A percentile compares a stretch with the other conserved stretches of the same genome.
Conservation (phyloP, 768 basidiomycete species). For the Boletus eberwhitei region DNA sequence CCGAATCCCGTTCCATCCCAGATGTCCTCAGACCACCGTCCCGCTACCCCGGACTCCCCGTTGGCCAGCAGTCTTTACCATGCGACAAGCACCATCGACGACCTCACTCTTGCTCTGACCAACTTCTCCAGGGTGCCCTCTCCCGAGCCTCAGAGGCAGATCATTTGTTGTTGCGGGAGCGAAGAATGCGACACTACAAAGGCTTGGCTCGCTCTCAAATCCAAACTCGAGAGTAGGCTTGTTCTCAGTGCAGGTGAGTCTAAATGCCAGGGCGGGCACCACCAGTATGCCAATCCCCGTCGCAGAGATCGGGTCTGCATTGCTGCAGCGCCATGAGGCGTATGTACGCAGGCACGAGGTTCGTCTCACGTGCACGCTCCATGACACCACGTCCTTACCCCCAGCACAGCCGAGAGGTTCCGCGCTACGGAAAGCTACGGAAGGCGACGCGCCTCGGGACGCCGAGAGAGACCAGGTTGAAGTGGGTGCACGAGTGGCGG, state of each 20-base stretch:
- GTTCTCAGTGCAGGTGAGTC: constrained; percentile 82
- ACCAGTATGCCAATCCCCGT: constrained; percentile 2
- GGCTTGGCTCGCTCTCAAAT: constrained; percentile 62
- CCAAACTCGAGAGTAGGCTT: constrained; percentile 71
- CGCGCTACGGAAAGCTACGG: constrained; percentile 13
- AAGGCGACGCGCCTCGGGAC: constrained; percentile 7
- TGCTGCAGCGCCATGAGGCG: constrained; percentile 82
- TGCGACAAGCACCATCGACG: constrained; percentile 67
- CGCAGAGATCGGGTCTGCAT: constrained; percentile 85
- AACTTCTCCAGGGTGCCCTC: constrained; percentile 72
- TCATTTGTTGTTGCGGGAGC: constrained; percentile 63
- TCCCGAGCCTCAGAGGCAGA: constrained; percentile 56
- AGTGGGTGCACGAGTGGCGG: constrained; percentile 34
- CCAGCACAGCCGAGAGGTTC: constrained; percentile 16
- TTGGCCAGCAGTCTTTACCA: constrained; percentile 48
- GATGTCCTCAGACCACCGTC: constrained; percentile 32
- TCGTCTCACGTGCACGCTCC: constrained; percentile 20
- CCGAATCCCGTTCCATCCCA: constrained; percentile 3
- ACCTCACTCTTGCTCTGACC: constrained; percentile 68
- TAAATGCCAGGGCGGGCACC: neutral
- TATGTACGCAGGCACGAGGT: constrained; percentile 75
- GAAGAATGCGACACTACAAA: constrained; percentile 64
- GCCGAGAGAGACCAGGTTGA: constrained; percentile 17
- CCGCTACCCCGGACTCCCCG: constrained; percentile 50
- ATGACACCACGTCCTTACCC: constrained; percentile 9